phyloP scores from a whole-genome alignment of 2,329 filamentous ascomycete species.

The Paecilomyces variotii region DNA sequence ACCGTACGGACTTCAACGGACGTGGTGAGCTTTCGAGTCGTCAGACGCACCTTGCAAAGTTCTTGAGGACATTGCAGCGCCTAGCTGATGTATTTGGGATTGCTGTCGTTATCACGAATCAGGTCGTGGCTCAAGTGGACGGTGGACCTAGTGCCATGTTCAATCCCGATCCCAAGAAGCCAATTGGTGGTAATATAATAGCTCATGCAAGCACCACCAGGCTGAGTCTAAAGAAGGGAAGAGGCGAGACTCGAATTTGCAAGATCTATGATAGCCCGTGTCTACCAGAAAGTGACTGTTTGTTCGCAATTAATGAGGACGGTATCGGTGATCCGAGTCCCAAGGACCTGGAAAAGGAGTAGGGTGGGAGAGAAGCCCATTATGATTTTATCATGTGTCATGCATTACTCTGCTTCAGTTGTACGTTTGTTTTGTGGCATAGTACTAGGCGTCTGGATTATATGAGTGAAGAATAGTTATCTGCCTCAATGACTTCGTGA shows the following conservation, averaged over 20 bases:
- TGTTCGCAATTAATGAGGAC: constrained; percentile 96
- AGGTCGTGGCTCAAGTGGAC: constrained; percentile 96
- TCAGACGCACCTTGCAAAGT: constrained; percentile 52
- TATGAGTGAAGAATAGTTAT: neutral
- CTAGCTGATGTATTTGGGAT: constrained; percentile 76
- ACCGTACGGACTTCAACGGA: constrained; percentile 94
- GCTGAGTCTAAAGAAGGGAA: constrained; percentile 89
- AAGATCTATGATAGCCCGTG: constrained; percentile 99
- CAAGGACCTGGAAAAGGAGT: constrained; percentile 88
- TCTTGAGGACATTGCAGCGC: constrained; percentile 41
- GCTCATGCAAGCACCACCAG: constrained; percentile 94
- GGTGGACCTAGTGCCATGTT: constrained; percentile 96
- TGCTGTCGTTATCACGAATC: constrained; percentile 96
- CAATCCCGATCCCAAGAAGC: constrained; percentile 98
- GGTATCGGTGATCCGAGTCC: constrained; percentile 93
- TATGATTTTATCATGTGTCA: neutral
- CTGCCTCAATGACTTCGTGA: neutral
- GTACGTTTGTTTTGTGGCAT: constrained; percentile 3
- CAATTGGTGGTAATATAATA: constrained; percentile 97
- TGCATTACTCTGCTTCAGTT: neutral
- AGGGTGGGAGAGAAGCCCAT: constrained; percentile 7
- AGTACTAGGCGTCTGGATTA: constrained; percentile 1
- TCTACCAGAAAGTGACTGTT: constrained; percentile 87
- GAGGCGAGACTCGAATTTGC: constrained; percentile 90
- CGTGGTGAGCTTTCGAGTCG: constrained; percentile 91